Evolutionary conservation across 2,329 filamentous ascomycete genomes (phyloP), one percentile per base, ranked within the genome.

Genomic region (Dothistroma septosporum): DNA sequence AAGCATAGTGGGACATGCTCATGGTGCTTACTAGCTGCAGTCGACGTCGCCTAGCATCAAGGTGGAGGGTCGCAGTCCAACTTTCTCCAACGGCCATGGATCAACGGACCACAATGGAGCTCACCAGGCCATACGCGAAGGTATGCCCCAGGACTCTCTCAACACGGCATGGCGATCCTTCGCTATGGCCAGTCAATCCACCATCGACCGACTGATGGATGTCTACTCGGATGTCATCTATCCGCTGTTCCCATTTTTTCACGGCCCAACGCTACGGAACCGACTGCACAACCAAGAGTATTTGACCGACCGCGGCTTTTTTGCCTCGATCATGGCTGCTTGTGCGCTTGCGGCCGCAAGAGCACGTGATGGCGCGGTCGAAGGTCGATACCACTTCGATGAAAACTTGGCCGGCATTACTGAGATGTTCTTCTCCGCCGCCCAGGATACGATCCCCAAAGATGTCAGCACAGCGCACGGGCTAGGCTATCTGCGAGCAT

Each of bases 221-320:
- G 73, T 83, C 16, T 83, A 82, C 72, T 80, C 81, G 68, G 78
- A 82, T 60, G 76, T 81, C 48, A 77, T 82, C n/a, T 83, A 83
- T 68, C 81, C 81, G 1, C 78, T 83, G 53, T 80, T 82, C 61
- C 81, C 81, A 4, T 71, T 83, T 28, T 83, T 83, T 64, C 79
- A 83, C 66, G 75, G 75, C 37, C 74, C 74, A n/a, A 78, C 76
- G 19, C 74, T 80, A 48, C 68, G 75, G 28, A 68, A 75, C 10
- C 75, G 73, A 48, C 68, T 82, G n/a, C 65, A 74, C 7, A 69
- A 74, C 12, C 72, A 73, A 19, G 75, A 82, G n/a, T 78, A 83
- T 65, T 72, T 77, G 7, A 70, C 63, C 3, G 73, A 79, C 61
- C 75, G 73, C 28, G 69, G 74, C 7, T 74, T 82, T 32, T 83